Evolutionary conservation across 345 rosid species (phyloP), one percentile per base, ranked within the genome.

Genomic region (Limnanthes douglasii): DNA sequence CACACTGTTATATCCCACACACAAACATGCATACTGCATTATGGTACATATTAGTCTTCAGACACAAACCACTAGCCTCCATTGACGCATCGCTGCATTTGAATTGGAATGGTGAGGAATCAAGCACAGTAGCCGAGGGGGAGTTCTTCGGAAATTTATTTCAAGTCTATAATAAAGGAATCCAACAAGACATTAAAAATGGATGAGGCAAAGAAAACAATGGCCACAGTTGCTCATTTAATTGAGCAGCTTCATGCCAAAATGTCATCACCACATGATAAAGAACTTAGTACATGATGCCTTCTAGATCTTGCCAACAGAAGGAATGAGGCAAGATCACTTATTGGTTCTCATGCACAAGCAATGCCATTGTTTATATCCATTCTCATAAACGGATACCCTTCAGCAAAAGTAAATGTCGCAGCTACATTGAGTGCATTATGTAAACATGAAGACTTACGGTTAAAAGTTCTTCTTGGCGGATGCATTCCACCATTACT

Each of bases 401-500:
- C 53, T 47, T 20, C 59, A 37, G 79, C 93, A 4, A 86, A 78
- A 71, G 66, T 67, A 8, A 75, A 86, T 46, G 75, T 78, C 19
- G 94, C 94, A 37, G 68, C 65, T 23, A 57, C 62, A 29, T 60
- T 86, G 2, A 73, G 75, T 25, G 57, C 54, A 45, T 31, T 86
- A 35, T 82, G 88, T 73, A 69, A 72, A 69, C 85, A 86, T 45
- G 76, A 73, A 19, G 79, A 73, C 21, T 34, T 86, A 22, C 79
- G 88, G 43, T 50, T 81, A 34, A 73, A 84, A 56, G 80, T 86
- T 27, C 69, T 86, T 12, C 78, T 82, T 12, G 97, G 94, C 15
- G 94, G 97, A 34, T 86, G 97, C 45, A 69, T 82, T 48, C 97
- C 93, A 0, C 97, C 94, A 7, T 43, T 86, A 36, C 74, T 86